Conservation (phyloP, 768 basidiomycete species). For the Phylloporus rhodoxanthus region DNA sequence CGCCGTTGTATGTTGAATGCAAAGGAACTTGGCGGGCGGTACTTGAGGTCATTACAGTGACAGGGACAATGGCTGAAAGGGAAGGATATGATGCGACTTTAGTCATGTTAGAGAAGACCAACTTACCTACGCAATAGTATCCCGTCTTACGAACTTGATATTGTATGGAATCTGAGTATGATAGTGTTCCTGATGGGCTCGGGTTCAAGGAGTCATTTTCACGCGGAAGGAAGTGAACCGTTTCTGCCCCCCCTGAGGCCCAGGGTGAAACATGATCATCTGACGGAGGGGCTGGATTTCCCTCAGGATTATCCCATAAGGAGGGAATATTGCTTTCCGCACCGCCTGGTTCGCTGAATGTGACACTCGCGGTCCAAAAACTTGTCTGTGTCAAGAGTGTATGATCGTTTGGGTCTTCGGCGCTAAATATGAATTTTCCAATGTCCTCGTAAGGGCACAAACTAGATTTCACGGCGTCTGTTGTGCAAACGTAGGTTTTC, state of each 20-base stretch:
- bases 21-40: conserved; percentile 37
- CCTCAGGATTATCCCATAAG: conserved; percentile 56
- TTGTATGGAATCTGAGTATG: conserved; percentile 68
- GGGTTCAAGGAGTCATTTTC: conserved; percentile 37
- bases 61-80: conserved; percentile 71
- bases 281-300: conserved; percentile 51
- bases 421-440: conserved; percentile 83
- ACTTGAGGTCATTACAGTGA: conserved; percentile 59
- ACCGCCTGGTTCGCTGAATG: conserved; percentile 39
- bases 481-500: conserved; percentile 94
- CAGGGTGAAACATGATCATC: conserved; percentile 47
- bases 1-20: conserved; percentile 76
- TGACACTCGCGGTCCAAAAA: conserved; percentile 83
- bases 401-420: conserved; percentile 46
- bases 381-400: conserved; percentile 64
- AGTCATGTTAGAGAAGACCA: not conserved
- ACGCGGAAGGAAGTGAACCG: conserved; percentile 10
- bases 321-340: conserved; percentile 21
- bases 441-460: conserved; percentile 66
- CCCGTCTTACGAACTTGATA: conserved; percentile 84
- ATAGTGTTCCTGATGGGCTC: conserved; percentile 44
- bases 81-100: conserved; percentile 1
- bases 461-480: conserved; percentile 63
- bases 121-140: conserved; percentile 92
- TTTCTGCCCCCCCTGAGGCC: conserved; percentile 30